A percentile compares a stretch with the other conserved stretches of the same genome.
These are phyloP conservation scores for Aechmea fasciata DNA, from an alignment of 176 grass and related monocot species.

Conservation along the genomic window DNA sequence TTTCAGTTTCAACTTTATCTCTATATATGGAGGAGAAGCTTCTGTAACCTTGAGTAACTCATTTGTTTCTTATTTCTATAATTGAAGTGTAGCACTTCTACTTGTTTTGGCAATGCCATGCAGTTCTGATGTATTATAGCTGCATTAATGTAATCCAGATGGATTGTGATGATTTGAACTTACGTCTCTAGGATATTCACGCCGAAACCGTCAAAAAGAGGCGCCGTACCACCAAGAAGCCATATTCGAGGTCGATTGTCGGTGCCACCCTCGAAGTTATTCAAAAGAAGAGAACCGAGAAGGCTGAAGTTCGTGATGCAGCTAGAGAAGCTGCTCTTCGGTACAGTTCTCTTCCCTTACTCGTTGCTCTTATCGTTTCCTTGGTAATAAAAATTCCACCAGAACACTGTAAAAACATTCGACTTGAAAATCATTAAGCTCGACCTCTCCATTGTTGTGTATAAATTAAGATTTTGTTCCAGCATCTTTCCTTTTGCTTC, in stretches of 20 bases:
- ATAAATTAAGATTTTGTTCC: no score
- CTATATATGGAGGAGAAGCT: no score
- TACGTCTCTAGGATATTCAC: constrained; percentile 24
- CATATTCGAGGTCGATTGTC: constrained; percentile 30
- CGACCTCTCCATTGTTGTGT: no score
- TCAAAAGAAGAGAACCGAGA: constrained; percentile 34
- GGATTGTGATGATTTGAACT: background rate
- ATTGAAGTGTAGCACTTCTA: no score
- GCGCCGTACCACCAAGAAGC: constrained; percentile 31
- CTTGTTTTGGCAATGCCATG: no score
- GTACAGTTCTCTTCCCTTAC: constrained; percentile 12
- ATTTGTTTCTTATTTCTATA: no score
- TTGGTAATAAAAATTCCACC: background rate
- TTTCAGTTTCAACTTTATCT: no score
- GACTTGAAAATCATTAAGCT: no score
- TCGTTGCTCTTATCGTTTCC: background rate
- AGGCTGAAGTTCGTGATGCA: constrained; percentile 32
- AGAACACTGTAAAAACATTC: no score
- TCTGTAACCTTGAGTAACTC: no score
- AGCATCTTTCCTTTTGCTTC: background rate
- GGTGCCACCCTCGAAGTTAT: constrained; percentile 31
- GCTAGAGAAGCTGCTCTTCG: constrained; percentile 31
- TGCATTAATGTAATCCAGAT: no score
- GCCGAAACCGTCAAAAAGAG: constrained; percentile 31
- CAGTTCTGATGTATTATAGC: no score